A percentile compares a stretch with the other conserved stretches of the same genome.
Conservation (phyloP, 495 filamentous ascomycete genomes). For the Neurospora sp. region DNA sequence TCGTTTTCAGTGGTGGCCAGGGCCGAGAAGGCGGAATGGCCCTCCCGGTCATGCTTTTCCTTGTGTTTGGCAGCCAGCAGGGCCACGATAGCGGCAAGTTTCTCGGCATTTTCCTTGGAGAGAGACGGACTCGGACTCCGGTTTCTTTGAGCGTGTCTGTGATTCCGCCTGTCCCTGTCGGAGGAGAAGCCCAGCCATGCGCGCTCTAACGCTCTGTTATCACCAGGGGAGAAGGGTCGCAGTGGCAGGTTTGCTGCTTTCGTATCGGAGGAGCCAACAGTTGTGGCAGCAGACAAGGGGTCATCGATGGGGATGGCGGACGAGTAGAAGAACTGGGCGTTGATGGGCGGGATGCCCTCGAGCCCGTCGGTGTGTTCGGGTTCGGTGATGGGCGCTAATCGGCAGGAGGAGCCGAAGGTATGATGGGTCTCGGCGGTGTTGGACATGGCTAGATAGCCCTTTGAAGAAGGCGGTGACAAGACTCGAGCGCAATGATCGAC, state of each 20-base stretch:
- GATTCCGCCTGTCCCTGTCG: conserved; percentile 33
- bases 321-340: conserved; percentile 72
- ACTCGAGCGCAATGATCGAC: not conserved
- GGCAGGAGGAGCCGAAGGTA: conserved; percentile 30
- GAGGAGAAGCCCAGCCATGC: conserved; percentile 53
- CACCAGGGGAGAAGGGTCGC: conserved; percentile 65
- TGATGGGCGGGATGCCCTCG: conserved; percentile 42
- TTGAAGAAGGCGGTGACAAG: not conserved
- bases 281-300: conserved; percentile 59
- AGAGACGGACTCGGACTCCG: conserved; percentile 21
- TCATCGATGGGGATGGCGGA: conserved; percentile 73
- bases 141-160: conserved; percentile 22
- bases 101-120: conserved; percentile 28
- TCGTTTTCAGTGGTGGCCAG: not conserved
- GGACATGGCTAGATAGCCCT: conserved; percentile 6
- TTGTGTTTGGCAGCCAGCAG: conserved; percentile 26
- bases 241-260: conserved; percentile 45
- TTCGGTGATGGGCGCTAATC: conserved; percentile 27
- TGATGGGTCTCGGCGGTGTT: conserved; percentile 23
- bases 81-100: conserved; percentile 36
- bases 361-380: conserved; percentile 21
- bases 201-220: conserved; percentile 63
- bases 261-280: conserved; percentile 40
- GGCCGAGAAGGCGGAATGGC: conserved; percentile 15
- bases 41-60: conserved; percentile 24